Evolutionary conservation across 1,284 basidiomycete species (phyloP), one percentile per base, ranked within the genome.

Genomic region (Porogramme epimiltina): DNA sequence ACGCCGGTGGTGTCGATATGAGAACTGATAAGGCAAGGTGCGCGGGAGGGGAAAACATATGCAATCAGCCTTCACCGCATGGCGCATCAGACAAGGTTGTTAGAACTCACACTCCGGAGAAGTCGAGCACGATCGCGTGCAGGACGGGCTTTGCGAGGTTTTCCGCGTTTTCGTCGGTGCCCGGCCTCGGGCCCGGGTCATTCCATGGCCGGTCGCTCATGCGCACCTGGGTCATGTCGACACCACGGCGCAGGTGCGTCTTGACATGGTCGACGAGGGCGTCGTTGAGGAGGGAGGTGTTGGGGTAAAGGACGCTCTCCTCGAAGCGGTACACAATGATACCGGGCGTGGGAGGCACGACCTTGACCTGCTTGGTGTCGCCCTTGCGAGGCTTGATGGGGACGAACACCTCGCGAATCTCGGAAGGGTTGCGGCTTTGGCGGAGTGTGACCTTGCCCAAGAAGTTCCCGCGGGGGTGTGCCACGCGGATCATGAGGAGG

Each of bases 261-360:
- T 91, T 95, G 62, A 93, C 92, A 60, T 93, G 79, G 58, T 91
- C 89, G 38, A 94, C 89, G 33, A 98, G 75, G 1, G 79, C 76
- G 45, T 85, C 81, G 69, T 95, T 95, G 66, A 91, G 75, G 56
- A 83, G 74, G 2, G 90, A 90, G 4, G 87, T 87, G 73, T 98
- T 99, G 44, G 96, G 95, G 73, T 95, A 99, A 36, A 97, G 78
- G 69, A 91, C 92, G 54, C 91, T 91, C 72, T 98, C 95, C 66
- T 97, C 94, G 67, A 95, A 89, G 46, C 95, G 88, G 75, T 96
- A 98, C 59, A 98, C 83, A 67, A 99, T 71, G 47, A 98, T 80
- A 37, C 97, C 96, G 2, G 93, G 89, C 16, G 87, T 75, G 15
- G 95, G 95, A 13, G 90, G 81, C 34, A 81, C 77, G 49, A 98